Evolutionary conservation across 1,139 yeast species (phyloP).

Genomic region (Suhomyces bribrorum): DNA sequence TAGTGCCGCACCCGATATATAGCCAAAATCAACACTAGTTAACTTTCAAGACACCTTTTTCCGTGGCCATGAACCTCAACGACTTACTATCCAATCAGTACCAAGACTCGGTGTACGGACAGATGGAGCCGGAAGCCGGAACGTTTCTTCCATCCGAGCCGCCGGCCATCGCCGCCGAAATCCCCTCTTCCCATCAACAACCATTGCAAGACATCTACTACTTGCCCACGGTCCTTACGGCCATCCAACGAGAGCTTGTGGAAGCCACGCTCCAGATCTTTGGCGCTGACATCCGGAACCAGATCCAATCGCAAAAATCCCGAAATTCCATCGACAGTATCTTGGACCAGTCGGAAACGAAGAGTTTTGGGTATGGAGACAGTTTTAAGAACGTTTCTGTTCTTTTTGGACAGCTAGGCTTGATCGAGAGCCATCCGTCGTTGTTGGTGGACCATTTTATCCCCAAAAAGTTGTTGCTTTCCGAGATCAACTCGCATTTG

Average conservation of each 20-base stretch:
- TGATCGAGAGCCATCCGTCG: conserved; percentile 64
- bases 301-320: conserved; percentile 25
- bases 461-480: conserved; percentile 63
- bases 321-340: conserved; percentile 41
- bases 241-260: conserved; percentile 55
- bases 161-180: not conserved
- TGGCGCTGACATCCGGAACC: conserved; percentile 42
- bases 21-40: too few species aligned
- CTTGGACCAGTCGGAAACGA: conserved; percentile 28
- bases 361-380: conserved; percentile 15
- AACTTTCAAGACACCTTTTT: not conserved
- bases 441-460: conserved; percentile 72
- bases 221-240: conserved; percentile 57
- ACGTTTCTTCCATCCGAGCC: conserved; percentile 4
- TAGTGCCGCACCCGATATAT: not conserved
- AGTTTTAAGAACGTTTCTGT: conserved; percentile 24
- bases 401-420: conserved; percentile 51
- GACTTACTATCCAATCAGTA: conserved; percentile 33
- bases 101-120: conserved; percentile 4
- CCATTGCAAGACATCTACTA: conserved; percentile 36
- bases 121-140: conserved; percentile 7
- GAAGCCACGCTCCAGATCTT: conserved; percentile 58
- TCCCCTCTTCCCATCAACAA: not conserved
- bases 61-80: conserved; percentile 35
- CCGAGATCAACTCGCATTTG: conserved; percentile 62